phyloP scores from a whole-genome alignment of 2,329 filamentous ascomycete genomes.

The Aspergillus sp. region DNA sequence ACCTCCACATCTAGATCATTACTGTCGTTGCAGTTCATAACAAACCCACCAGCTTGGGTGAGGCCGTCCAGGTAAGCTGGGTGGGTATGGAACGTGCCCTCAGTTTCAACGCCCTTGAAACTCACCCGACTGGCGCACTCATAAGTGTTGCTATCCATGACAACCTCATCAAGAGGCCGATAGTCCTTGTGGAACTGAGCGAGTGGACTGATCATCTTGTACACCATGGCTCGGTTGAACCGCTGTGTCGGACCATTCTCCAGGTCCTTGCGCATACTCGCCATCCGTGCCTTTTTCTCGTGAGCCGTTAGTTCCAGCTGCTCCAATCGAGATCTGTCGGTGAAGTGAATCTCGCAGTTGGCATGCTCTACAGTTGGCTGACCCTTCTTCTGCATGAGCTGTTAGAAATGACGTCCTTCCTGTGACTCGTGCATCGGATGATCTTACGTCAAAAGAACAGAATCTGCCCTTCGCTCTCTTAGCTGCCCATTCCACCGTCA shows the following conservation, averaged over 20 bases:
- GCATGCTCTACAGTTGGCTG: not conserved
- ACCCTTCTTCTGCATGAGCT: not conserved
- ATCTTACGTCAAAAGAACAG: not conserved
- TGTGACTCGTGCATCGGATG: not conserved
- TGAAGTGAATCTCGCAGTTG: not conserved
- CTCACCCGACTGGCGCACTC: not conserved
- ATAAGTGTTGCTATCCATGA: not conserved
- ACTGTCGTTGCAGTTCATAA: slow-evolving; percentile 17
- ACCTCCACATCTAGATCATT: slow-evolving; percentile 15
- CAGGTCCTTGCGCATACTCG: not conserved
- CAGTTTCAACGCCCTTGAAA: slow-evolving; percentile 6
- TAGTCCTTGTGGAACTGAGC: not conserved
- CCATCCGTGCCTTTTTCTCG: not conserved
- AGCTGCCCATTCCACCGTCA: slow-evolving; percentile 16
- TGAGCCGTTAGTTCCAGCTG: not conserved
- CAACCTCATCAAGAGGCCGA: not conserved
- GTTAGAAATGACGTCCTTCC: not conserved
- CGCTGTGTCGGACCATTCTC: not conserved
- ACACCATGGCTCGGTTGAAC: not conserved
- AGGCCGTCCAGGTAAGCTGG: slow-evolving; percentile 15
- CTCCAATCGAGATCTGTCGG: not conserved
- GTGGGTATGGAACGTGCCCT: slow-evolving; percentile 13
- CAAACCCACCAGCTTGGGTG: slow-evolving; percentile 16
- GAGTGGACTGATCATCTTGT: not conserved
- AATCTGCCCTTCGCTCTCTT: slow-evolving; percentile 8